These are phyloP conservation scores for Candida ovalis DNA, from an alignment of 805 yeast genomes.

Conservation along the genomic window DNA sequence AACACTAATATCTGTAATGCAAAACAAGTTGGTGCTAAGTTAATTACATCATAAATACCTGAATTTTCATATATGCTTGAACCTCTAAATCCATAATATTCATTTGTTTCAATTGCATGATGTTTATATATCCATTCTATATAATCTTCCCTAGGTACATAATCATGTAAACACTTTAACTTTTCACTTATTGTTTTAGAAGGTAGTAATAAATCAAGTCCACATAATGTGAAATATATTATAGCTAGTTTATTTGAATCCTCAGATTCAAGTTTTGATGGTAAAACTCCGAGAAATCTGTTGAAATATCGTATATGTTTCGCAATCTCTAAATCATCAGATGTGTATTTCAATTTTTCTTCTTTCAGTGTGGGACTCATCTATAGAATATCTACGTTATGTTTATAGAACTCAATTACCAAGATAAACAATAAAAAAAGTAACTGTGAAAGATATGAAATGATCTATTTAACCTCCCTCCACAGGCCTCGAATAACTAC, in stretches of 20 bases:
- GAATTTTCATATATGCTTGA: slow-evolving; percentile 41
- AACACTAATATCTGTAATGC: slow-evolving; percentile 56
- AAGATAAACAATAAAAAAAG: no score
- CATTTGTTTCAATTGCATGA: slow-evolving; percentile 38
- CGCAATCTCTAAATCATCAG: slow-evolving; percentile 9
- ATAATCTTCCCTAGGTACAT: slow-evolving; percentile 28
- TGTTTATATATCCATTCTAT: slow-evolving; percentile 46
- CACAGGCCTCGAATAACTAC: no score
- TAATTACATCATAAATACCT: slow-evolving; percentile 52
- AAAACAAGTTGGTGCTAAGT: slow-evolving; percentile 72
- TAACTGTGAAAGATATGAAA: no score
- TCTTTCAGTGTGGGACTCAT: neutral
- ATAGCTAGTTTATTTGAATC: slow-evolving; percentile 66
- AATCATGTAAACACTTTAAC: neutral
- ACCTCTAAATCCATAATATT: slow-evolving; percentile 51
- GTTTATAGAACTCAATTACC: neutral
- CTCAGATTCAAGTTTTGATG: slow-evolving; percentile 53
- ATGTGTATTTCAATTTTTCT: neutral
- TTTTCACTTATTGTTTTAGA: slow-evolving; percentile 17
- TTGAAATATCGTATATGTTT: slow-evolving; percentile 30
- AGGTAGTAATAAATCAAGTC: slow-evolving; percentile 44
- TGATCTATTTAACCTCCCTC: no score
- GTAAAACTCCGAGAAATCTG: slow-evolving; percentile 29
- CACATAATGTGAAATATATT: slow-evolving; percentile 66
- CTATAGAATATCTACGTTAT: neutral